Evolutionary conservation across 345 rosid genomes (phyloP).

Genomic region (Eucalyptus sp.): DNA sequence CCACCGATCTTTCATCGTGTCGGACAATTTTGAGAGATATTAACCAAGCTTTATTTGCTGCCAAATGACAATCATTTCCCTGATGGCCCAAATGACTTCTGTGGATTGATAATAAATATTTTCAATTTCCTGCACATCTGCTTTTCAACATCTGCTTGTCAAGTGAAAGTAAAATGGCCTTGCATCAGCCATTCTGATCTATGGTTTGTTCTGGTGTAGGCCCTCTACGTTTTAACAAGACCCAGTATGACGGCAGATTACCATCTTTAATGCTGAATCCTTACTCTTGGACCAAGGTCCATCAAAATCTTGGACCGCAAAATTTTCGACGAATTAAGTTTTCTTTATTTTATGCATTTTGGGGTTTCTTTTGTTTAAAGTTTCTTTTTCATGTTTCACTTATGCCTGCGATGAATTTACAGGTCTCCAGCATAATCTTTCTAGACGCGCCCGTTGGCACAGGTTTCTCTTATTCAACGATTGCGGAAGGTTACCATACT

Average conservation of each 20-base stretch:
- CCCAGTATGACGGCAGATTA: conserved; percentile 1
- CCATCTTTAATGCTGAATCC: conserved; percentile 8
- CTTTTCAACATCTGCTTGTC: neutral
- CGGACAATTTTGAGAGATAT: neutral
- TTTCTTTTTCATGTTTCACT: neutral
- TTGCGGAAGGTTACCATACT: neutral
- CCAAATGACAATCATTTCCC: neutral
- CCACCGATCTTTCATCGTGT: neutral
- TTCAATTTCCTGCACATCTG: neutral
- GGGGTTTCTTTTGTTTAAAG: neutral
- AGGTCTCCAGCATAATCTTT: conserved; percentile 28
- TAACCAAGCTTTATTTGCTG: neutral
- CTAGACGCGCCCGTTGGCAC: conserved; percentile 23
- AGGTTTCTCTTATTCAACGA: conserved; percentile 20
- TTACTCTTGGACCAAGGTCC: conserved; percentile 22
- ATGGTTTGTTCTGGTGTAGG: neutral
- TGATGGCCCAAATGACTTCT: neutral
- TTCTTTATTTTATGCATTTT: neutral
- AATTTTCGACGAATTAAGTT: neutral
- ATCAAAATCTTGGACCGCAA: neutral
- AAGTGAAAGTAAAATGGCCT: neutral
- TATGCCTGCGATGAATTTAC: neutral
- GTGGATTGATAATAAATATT: neutral
- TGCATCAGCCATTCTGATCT: neutral
- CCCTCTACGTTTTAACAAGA: conserved; percentile 6